Evolutionary conservation across 257 asterid genomes (phyloP).

Genomic region (Plantago elongata): DNA sequence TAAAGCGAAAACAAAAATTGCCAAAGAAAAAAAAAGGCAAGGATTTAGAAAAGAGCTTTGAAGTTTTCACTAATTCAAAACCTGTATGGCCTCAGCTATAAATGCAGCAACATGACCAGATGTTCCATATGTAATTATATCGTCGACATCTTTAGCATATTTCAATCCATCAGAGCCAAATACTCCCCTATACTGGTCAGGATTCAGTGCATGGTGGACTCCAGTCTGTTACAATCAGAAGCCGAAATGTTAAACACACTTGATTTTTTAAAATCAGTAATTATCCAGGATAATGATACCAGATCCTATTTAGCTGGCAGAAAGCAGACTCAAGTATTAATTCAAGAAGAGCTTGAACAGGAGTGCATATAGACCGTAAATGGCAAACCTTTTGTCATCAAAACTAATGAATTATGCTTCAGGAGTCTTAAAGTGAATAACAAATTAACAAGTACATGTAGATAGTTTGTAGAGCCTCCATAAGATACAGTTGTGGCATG

Average conservation of each 20-base stretch:
- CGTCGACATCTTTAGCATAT: conserved; percentile 87
- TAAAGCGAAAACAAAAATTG: conserved; percentile 1
- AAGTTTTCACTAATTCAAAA: conserved; percentile 15
- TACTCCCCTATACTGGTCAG: conserved; percentile 86
- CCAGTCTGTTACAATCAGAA: conserved; percentile 52
- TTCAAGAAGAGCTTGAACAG: too few species aligned
- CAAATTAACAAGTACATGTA: too few species aligned
- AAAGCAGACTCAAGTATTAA: too few species aligned
- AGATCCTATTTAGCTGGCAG: too few species aligned
- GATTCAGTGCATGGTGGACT: conserved; percentile 84
- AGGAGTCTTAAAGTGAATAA: too few species aligned
- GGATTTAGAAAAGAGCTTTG: not conserved
- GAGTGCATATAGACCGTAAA: too few species aligned
- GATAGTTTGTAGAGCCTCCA: too few species aligned
- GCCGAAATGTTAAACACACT: not conserved
- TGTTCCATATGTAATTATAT: conserved; percentile 80
- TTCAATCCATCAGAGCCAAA: conserved; percentile 82
- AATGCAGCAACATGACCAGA: conserved; percentile 80
- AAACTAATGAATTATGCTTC: too few species aligned
- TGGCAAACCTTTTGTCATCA: too few species aligned
- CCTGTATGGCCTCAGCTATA: conserved; percentile 92
- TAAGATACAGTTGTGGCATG: too few species aligned
- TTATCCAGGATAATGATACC: too few species aligned
- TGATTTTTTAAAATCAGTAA: too few species aligned
- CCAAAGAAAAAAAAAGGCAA: not conserved